Percentiles rank a stretch among this genome's conserved stretches.
These are phyloP conservation scores for Termitomyces sp. DNA, from an alignment of 768 basidiomycete genomes.

Conservation along the genomic window DNA sequence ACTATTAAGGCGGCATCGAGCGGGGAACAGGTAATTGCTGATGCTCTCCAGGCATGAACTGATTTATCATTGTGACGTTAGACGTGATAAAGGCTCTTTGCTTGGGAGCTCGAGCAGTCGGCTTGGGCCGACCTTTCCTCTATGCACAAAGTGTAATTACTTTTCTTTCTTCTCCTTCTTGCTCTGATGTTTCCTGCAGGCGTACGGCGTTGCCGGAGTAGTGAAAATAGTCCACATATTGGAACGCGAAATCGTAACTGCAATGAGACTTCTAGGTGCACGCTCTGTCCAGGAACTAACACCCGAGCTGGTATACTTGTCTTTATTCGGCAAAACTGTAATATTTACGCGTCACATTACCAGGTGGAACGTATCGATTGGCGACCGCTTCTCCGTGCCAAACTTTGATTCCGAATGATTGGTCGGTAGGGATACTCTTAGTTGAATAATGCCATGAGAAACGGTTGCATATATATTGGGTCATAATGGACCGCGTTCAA, in stretches of 20 bases:
- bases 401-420: constrained; percentile 21
- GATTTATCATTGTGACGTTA: constrained; percentile 10
- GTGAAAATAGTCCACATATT: constrained; percentile 62
- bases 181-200: constrained; percentile 34
- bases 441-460: not conserved
- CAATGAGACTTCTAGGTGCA: constrained; percentile 75
- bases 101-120: constrained; percentile 82
- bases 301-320: constrained; percentile 63
- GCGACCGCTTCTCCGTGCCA: constrained; percentile 40
- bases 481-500: constrained; percentile 13
- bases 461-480: not conserved
- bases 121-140: constrained; percentile 80
- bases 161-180: not conserved
- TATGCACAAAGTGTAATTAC: constrained; percentile 74
- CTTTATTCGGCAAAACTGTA: not conserved
- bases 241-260: constrained; percentile 69
- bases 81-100: constrained; percentile 90
- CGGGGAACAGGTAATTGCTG: constrained; percentile 65
- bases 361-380: constrained; percentile 67
- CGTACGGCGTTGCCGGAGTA: constrained; percentile 71
- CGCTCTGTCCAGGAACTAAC: constrained; percentile 56
- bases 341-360: not conserved
- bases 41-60: not conserved
- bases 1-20: constrained; percentile 45
- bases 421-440: not conserved